Conservation (phyloP, 768 basidiomycete species). For the Chalciporus piperatus region DNA sequence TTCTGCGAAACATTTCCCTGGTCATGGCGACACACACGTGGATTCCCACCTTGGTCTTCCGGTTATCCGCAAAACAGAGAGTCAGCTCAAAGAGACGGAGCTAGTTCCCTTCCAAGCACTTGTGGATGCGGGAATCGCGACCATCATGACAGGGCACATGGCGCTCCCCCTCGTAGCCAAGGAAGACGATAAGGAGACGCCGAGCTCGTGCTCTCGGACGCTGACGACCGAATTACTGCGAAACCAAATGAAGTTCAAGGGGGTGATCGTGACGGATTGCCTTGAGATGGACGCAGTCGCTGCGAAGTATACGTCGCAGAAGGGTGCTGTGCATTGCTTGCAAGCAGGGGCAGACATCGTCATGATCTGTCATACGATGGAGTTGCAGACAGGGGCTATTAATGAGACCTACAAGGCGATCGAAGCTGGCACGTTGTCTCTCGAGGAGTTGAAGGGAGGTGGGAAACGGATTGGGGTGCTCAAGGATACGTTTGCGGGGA, state of each 20-base stretch:
- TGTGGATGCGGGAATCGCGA: conserved; percentile 42
- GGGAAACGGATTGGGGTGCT: conserved; percentile 45
- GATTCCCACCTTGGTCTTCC: conserved; percentile 72
- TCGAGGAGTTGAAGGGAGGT: conserved; percentile 40
- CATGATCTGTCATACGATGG: conserved; percentile 69
- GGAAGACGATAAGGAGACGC: conserved; percentile 43
- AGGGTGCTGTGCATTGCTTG: conserved; percentile 54
- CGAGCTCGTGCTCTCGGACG: conserved; percentile 54
- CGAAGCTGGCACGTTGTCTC: conserved; percentile 38
- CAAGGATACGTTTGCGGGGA: conserved; percentile 49
- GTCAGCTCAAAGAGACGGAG: conserved; percentile 45
- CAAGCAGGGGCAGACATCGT: conserved; percentile 68
- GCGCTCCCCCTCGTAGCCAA: conserved; percentile 54
- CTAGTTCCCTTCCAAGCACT: conserved; percentile 57
- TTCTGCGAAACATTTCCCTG: conserved; percentile 69
- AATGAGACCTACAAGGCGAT: conserved; percentile 51
- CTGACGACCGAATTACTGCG: conserved; percentile 56
- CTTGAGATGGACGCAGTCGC: conserved; percentile 75
- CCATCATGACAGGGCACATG: conserved; percentile 75
- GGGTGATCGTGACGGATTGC: conserved; percentile 71
- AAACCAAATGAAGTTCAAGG: conserved; percentile 47
- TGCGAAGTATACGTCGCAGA: conserved; percentile 32
- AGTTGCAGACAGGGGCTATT: conserved; percentile 51
- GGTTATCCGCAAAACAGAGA: conserved; percentile 48
- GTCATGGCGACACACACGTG: conserved; percentile 70